These are phyloP conservation scores for Pichia californica DNA, from an alignment of 805 yeast species.

Conservation along the genomic window DNA sequence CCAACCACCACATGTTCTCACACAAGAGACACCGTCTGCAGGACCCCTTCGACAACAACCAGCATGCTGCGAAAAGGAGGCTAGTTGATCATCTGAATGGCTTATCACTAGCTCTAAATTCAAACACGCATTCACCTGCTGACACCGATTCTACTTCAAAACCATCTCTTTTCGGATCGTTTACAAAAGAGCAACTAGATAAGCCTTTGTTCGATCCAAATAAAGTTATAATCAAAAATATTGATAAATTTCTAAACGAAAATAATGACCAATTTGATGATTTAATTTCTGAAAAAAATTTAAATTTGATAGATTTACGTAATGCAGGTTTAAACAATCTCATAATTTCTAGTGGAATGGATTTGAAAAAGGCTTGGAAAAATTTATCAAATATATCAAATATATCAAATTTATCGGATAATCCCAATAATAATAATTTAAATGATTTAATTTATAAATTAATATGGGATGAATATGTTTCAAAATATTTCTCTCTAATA, in stretches of 20 bases:
- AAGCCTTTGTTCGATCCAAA: slow-evolving; percentile 9
- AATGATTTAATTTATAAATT: slow-evolving; percentile 8
- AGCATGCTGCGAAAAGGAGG: slow-evolving; percentile 14
- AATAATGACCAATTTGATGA: slow-evolving; percentile 17
- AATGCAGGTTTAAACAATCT: slow-evolving; percentile 10
- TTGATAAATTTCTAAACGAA: slow-evolving; percentile 19
- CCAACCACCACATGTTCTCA: neutral
- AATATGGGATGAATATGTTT: slow-evolving; percentile 15
- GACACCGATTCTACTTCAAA: neutral
- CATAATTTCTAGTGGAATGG: slow-evolving; percentile 12
- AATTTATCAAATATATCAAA: too few relatives aligned
- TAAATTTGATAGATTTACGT: slow-evolving; percentile 10
- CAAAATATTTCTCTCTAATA: slow-evolving; percentile 15
- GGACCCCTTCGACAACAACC: slow-evolving; percentile 7
- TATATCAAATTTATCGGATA: slow-evolving; percentile 4
- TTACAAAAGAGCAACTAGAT: slow-evolving; percentile 7
- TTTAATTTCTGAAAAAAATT: slow-evolving; percentile 10
- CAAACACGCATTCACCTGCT: neutral
- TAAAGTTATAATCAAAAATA: slow-evolving; percentile 15
- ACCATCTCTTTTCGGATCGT: slow-evolving; percentile 9
- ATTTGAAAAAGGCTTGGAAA: slow-evolving; percentile 12
- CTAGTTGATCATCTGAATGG: slow-evolving; percentile 9
- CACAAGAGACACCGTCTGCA: slow-evolving; percentile 6
- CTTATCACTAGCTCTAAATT: slow-evolving; percentile 2
- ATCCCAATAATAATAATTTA: neutral